Percentiles rank a stretch among this genome's conserved stretches.
These are phyloP conservation scores for Nicotiana noctiflora DNA, from an alignment of 257 asterid species.

Conservation along the genomic window DNA sequence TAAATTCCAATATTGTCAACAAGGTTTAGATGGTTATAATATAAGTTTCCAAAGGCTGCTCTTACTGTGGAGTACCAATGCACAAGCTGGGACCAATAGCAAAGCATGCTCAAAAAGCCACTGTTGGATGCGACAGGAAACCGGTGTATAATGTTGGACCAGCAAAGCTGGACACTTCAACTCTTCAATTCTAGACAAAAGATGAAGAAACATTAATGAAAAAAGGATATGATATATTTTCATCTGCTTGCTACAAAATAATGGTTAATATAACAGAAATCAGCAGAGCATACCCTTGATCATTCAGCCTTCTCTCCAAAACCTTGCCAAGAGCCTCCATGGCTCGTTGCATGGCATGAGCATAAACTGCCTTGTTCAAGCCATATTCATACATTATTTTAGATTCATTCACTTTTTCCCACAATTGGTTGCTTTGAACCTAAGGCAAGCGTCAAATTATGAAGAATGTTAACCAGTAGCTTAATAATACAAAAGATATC, in stretches of 20 bases:
- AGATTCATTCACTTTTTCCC: slow-evolving; percentile 35
- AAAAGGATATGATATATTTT: neutral
- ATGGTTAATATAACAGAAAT: neutral
- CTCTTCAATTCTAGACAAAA: slow-evolving; percentile 54
- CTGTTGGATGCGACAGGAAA: slow-evolving; percentile 48
- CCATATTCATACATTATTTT: slow-evolving; percentile 29
- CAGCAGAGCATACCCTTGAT: slow-evolving; percentile 40
- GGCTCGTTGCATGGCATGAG: slow-evolving; percentile 55
- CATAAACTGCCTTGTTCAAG: slow-evolving; percentile 36
- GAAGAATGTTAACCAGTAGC: neutral
- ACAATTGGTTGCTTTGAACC: slow-evolving; percentile 58
- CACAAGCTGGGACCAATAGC: slow-evolving; percentile 50
- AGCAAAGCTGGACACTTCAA: slow-evolving; percentile 75
- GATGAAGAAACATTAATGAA: slow-evolving; percentile 4
- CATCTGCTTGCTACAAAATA: neutral
- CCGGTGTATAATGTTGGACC: slow-evolving; percentile 54
- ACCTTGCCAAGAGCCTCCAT: slow-evolving; percentile 33
- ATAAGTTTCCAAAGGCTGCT: slow-evolving; percentile 37
- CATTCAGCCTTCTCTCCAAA: slow-evolving; percentile 50
- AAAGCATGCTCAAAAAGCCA: slow-evolving; percentile 60
- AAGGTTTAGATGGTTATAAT: slow-evolving; percentile 33
- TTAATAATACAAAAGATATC: neutral
- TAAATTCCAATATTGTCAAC: slow-evolving; percentile 53
- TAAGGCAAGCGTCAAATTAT: slow-evolving; percentile 12
- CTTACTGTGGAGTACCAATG: slow-evolving; percentile 57